Conservation (phyloP, 305 asterid species). For the Fraxinus velutina region DNA sequence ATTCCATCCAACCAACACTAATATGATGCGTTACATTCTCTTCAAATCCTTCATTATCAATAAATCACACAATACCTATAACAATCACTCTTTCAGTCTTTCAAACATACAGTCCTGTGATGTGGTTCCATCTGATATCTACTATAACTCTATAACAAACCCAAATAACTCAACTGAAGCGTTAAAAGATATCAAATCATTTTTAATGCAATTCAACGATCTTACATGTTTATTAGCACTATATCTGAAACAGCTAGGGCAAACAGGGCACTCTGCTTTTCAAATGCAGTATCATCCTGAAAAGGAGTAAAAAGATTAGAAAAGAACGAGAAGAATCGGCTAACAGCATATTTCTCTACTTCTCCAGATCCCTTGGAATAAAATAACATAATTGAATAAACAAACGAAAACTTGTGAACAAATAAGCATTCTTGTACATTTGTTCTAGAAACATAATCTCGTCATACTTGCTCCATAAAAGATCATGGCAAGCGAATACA, state of each 20-base stretch:
- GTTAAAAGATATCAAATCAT: slow-evolving; percentile 1
- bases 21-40: neutral
- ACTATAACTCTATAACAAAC: neutral
- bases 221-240: slow-evolving; percentile 94
- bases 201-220: slow-evolving; percentile 23
- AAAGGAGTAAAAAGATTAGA: slow-evolving; percentile 27
- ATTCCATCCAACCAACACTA: neutral
- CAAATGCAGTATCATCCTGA: slow-evolving; percentile 87
- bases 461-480: neutral
- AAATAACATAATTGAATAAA: neutral
- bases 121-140: neutral
- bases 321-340: slow-evolving; percentile 15
- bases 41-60: neutral
- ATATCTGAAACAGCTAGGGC: slow-evolving; percentile 96
- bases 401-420: neutral
- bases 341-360: neutral
- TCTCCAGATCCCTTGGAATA: neutral
- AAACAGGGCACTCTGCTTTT: slow-evolving; percentile 85
- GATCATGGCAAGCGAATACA: neutral
- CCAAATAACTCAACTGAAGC: neutral
- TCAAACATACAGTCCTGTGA: neutral
- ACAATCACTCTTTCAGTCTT: neutral
- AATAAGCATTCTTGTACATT: slow-evolving; percentile 8
- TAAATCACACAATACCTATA: neutral
- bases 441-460: neutral